These are phyloP conservation scores for Magnolia sinica DNA, from an alignment of 164 flowering plant genomes.

Conservation along the genomic window DNA sequence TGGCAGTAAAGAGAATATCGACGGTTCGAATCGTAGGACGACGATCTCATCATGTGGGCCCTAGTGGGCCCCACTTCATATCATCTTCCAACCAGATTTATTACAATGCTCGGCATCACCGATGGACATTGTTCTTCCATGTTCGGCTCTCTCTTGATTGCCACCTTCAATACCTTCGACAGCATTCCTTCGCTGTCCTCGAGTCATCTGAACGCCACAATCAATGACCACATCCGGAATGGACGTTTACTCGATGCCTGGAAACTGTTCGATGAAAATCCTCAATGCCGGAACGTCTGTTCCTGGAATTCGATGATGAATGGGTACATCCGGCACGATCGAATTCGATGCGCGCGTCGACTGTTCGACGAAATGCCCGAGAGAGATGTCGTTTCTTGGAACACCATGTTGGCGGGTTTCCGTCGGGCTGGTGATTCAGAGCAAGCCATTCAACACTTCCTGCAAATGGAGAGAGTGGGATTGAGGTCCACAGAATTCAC, in stretches of 20 bases:
- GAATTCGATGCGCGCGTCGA: slow-evolving; percentile 29
- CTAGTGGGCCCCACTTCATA: too few species aligned
- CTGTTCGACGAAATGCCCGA: slow-evolving; percentile 65
- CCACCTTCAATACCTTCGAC: background rate
- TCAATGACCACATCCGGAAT: slow-evolving; percentile 23
- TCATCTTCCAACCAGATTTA: too few species aligned
- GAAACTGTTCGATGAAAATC: slow-evolving; percentile 36
- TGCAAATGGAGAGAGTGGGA: slow-evolving; percentile 37
- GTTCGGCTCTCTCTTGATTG: background rate
- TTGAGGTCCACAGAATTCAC: slow-evolving; percentile 45
- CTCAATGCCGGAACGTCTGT: slow-evolving; percentile 22
- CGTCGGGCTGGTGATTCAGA: slow-evolving; percentile 25
- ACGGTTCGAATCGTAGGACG: too few species aligned
- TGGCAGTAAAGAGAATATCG: too few species aligned
- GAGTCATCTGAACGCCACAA: slow-evolving; percentile 15
- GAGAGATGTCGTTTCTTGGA: slow-evolving; percentile 61
- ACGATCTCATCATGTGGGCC: too few species aligned
- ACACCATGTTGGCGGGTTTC: slow-evolving; percentile 44
- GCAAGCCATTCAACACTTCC: slow-evolving; percentile 21
- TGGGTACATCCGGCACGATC: slow-evolving; percentile 22
- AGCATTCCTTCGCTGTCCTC: background rate
- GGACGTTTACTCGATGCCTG: slow-evolving; percentile 34
- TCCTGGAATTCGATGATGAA: slow-evolving; percentile 51
- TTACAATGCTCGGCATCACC: too few species aligned
- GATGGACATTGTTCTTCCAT: background rate